These are phyloP conservation scores for Purshia tridentata DNA, from an alignment of 306 rosid species.

Conservation along the genomic window DNA sequence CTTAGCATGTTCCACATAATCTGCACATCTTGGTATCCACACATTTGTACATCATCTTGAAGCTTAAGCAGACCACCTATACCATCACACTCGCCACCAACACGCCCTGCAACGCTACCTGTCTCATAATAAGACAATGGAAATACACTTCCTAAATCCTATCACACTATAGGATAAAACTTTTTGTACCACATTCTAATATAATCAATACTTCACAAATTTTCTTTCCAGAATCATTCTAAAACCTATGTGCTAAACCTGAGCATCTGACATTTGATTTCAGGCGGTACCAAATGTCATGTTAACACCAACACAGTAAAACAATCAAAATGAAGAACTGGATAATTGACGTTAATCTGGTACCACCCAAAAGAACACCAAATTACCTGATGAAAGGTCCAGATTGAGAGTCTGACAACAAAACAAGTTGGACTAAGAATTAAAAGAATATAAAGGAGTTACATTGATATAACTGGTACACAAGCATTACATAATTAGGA, in stretches of 20 bases:
- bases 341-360: too few relatives aligned
- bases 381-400: too few relatives aligned
- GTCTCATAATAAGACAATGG: not conserved
- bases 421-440: too few relatives aligned
- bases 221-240: not conserved
- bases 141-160: not conserved
- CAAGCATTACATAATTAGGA: not conserved
- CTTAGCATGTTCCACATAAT: conserved; percentile 66
- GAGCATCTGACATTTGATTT: not conserved
- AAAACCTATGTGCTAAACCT: not conserved
- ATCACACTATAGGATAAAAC: too few relatives aligned
- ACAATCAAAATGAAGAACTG: not conserved
- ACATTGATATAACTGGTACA: too few relatives aligned
- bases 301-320: not conserved
- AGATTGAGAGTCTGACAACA: too few relatives aligned
- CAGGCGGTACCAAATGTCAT: not conserved
- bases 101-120: conserved; percentile 1
- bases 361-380: too few relatives aligned
- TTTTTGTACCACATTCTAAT: too few relatives aligned
- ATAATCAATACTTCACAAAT: too few relatives aligned
- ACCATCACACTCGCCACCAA: not conserved
- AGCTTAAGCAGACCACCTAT: conserved; percentile 41
- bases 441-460: too few relatives aligned
- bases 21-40: conserved; percentile 60
- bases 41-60: conserved; percentile 52